These are phyloP conservation scores for Phialophora chinensis DNA, from an alignment of 2,329 filamentous ascomycete genomes.

Conservation along the genomic window DNA sequence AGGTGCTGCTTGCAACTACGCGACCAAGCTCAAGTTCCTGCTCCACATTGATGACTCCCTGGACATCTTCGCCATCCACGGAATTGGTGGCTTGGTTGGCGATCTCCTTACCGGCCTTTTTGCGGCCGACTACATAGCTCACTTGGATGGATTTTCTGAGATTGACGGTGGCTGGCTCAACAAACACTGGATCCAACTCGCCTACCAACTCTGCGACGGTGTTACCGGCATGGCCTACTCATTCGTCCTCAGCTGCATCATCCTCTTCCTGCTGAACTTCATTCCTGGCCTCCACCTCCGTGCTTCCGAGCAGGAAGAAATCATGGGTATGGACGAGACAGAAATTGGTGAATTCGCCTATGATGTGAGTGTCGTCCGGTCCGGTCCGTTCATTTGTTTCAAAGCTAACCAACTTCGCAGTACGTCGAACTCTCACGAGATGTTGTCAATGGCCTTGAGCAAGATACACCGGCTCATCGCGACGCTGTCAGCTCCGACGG, in stretches of 20 bases:
- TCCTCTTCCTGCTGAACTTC: conserved; percentile 63
- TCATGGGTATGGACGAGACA: conserved; percentile 68
- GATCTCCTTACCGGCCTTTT: conserved; percentile 65
- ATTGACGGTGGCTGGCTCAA: conserved; percentile 60
- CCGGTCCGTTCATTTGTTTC: neutral
- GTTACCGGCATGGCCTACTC: conserved; percentile 62
- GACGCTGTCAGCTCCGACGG: conserved; percentile 24
- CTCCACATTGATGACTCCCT: conserved; percentile 63
- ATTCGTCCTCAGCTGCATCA: conserved; percentile 58
- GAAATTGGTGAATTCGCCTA: conserved; percentile 85
- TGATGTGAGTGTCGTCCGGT: conserved; percentile 49
- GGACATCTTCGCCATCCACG: conserved; percentile 66
- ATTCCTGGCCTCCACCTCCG: conserved; percentile 64
- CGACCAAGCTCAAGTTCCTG: conserved; percentile 58
- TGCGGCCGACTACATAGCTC: conserved; percentile 56
- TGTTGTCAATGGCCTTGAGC: conserved; percentile 57
- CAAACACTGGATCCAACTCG: conserved; percentile 61
- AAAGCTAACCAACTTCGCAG: conserved; percentile 50
- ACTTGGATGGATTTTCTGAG: conserved; percentile 65
- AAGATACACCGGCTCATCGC: conserved; percentile 15
- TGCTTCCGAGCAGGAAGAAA: conserved; percentile 61
- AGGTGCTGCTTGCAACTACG: conserved; percentile 54
- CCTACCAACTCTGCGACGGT: conserved; percentile 64
- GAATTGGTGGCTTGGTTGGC: conserved; percentile 64
- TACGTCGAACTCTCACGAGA: conserved; percentile 84